Percentiles rank a stretch among this genome's conserved stretches.
phyloP scores from a whole-genome alignment of 1,284 basidiomycete species.

The Chiua sp. region DNA sequence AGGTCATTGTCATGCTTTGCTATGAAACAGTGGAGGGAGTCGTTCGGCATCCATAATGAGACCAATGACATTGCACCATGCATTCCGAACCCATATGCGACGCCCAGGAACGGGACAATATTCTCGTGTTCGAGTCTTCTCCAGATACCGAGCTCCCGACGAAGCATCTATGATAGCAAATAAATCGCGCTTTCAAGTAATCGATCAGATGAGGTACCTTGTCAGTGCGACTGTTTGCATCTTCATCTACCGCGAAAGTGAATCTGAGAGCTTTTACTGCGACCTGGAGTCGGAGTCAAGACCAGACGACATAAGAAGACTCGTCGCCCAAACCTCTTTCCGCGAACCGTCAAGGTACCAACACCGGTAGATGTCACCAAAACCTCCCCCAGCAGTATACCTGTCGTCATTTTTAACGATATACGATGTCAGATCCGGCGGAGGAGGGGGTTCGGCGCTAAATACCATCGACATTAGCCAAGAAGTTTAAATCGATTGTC shows the following conservation, averaged over 20 bases:
- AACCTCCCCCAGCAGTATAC: neutral
- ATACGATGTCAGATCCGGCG: neutral
- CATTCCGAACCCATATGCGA: conserved; percentile 21
- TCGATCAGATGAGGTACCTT: neutral
- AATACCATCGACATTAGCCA: no score
- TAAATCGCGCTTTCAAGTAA: neutral
- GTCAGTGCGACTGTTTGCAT: neutral
- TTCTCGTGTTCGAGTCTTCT: conserved; percentile 18
- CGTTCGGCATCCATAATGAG: conserved; percentile 27
- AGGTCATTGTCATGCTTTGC: conserved; percentile 1
- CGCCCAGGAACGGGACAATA: conserved; percentile 26
- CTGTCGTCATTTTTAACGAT: neutral
- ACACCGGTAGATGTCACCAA: neutral
- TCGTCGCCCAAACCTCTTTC: neutral
- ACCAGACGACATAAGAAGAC: neutral
- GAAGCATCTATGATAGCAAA: neutral
- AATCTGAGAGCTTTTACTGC: neutral
- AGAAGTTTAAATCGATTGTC: no score
- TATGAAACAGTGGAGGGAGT: conserved; percentile 11
- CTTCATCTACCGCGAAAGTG: neutral
- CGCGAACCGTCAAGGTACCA: neutral
- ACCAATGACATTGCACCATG: conserved; percentile 14
- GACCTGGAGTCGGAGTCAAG: neutral
- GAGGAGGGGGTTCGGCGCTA: neutral
- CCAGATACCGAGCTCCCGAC: conserved; percentile 27